phyloP scores from a whole-genome alignment of 257 asterid genomes.

The Eucommia ulmoides region DNA sequence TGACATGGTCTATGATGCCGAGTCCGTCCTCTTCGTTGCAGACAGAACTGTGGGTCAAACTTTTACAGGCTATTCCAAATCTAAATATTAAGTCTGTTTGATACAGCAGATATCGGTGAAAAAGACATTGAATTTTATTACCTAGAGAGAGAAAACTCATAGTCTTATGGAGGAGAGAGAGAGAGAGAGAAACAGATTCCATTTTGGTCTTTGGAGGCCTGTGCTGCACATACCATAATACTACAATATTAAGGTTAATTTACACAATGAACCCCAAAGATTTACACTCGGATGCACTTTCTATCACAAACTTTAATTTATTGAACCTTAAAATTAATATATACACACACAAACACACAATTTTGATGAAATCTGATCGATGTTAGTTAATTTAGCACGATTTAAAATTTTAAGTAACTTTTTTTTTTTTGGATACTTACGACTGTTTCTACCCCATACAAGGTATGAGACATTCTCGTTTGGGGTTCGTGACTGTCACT shows the following conservation, averaged over 20 bases:
- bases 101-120: constrained; percentile 28
- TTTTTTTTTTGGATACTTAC: too few species aligned
- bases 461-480: too few species aligned
- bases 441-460: too few species aligned
- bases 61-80: constrained; percentile 16
- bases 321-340: too few species aligned
- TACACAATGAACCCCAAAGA: background rate
- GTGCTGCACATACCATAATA: too few species aligned
- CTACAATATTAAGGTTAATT: background rate
- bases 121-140: constrained; percentile 29
- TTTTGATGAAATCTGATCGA: too few species aligned
- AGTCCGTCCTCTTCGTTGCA: constrained; percentile 23
- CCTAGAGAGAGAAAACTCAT: too few species aligned
- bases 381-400: too few species aligned
- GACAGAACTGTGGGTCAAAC: constrained; percentile 54
- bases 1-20: constrained; percentile 37
- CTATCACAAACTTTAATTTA: background rate
- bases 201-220: constrained; percentile 9
- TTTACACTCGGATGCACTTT: background rate
- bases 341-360: too few species aligned
- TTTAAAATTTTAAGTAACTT: too few species aligned
- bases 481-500: too few species aligned
- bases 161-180: constrained; percentile 8
- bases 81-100: constrained; percentile 20
- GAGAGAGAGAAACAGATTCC: constrained; percentile 8